Evolutionary conservation across 257 asterid species (phyloP).

Genomic region (Solanum appendiculatum): DNA sequence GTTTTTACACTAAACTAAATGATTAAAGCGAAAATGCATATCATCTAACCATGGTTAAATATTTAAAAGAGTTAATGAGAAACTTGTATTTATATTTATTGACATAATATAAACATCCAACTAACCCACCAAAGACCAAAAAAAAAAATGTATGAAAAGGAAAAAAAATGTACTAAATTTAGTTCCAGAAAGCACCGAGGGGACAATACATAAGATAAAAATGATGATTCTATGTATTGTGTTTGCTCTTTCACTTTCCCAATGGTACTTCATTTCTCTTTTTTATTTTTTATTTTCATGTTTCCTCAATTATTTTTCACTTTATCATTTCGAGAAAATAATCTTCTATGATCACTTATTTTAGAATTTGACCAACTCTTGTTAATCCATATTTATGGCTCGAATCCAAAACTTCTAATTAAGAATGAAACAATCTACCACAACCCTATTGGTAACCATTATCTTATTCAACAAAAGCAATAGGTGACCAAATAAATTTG

Average conservation of each 20-base stretch:
- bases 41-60: neutral
- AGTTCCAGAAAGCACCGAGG: neutral
- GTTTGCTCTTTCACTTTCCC: too few relatives aligned
- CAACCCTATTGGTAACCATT: neutral
- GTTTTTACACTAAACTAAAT: neutral
- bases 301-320: too few relatives aligned
- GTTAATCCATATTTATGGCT: too few relatives aligned
- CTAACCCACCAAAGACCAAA: too few relatives aligned
- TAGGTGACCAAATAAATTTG: neutral
- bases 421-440: neutral
- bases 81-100: neutral
- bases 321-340: too few relatives aligned
- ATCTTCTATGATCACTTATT: too few relatives aligned
- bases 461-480: neutral
- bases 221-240: too few relatives aligned
- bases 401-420: fast-evolving
- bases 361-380: too few relatives aligned
- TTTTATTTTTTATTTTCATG: too few relatives aligned
- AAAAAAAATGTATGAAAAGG: neutral
- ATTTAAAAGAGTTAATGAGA: neutral
- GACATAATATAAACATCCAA: neutral
- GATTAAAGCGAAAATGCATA: neutral
- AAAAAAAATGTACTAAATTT: neutral
- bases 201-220: too few relatives aligned
- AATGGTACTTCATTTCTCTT: too few relatives aligned